Base-by-base conservation (phyloP, 2,329 filamentous ascomycete genomes). In the Colletotrichum liaoningense region DNA sequence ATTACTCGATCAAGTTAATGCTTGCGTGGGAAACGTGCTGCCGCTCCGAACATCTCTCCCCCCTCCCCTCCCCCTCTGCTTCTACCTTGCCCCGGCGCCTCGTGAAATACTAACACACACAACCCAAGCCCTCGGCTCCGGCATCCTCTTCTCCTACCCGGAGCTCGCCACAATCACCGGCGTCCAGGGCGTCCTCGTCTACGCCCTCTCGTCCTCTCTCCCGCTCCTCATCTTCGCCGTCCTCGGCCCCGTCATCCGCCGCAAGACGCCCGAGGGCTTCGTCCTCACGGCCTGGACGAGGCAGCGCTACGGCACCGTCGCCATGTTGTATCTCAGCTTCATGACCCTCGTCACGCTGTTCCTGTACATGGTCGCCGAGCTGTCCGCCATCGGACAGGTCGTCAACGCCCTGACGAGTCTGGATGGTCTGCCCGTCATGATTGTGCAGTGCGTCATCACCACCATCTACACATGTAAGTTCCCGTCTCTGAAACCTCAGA, bases 1-100 rank as follows among this genome's bases (percentile, higher is more conserved):
- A 93, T 73, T 92, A 96, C 94, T 96, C 94, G 94, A 97, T 94
- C 94, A 97, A 97, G 94, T 94, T 96, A 97, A 96, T 95, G 93
- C 94, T 97, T 97, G 94, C 94, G 94, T 96, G 94, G 92, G 94
- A 93, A 96, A 95, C 89, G 94, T 96, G 94, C 93, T 95, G 94
- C 94, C 94, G 93, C 93, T 94, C 91, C 86, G 84, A 85, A 81
- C 83, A 82, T 80, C 78, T 79, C 81, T 79, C 78, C 77, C 78
- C 74, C 75, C 74, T 70, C 64, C 58, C 75, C 77, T 77, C 75
- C 70, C 74, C 76, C 75, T 77, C 77, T n/a, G n/a, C 67, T 76
- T 75, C 67, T 78, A 77, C 75, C 24, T 22, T 14, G 76, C 70
- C 14, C 2, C 5, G 38, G 5, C 14, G 14, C 38, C 38, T 68